Conservation (phyloP, 73 alveolate genomes). For the Tetrahymena malaccensis region DNA sequence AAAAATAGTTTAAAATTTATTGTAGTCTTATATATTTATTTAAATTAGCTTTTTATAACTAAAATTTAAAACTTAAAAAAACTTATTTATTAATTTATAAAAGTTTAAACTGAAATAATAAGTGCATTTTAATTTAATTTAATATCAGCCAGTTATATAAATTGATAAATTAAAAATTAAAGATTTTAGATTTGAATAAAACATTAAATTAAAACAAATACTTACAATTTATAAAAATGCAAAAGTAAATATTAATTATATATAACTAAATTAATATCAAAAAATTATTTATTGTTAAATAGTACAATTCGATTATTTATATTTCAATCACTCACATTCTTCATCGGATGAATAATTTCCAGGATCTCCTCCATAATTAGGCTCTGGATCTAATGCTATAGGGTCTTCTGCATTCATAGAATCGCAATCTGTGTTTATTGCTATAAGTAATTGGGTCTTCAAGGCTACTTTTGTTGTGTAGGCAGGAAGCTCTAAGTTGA, state of each 20-base stretch:
- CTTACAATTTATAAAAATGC: neutral
- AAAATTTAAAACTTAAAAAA: no score
- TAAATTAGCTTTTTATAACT: no score
- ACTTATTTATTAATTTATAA: no score
- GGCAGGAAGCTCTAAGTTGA: conserved; percentile 91
- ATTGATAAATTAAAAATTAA: no score
- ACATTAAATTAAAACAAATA: neutral
- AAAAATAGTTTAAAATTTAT: no score
- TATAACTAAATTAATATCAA: no score
- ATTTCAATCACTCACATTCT: neutral
- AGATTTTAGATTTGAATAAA: neutral
- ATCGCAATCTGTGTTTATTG: conserved; percentile 84
- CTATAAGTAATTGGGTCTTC: conserved; percentile 73
- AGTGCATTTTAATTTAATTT: no score
- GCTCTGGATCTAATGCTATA: conserved; percentile 25
- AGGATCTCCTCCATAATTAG: conserved; percentile 16
- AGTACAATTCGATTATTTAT: neutral
- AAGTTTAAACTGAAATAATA: no score
- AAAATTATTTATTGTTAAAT: neutral
- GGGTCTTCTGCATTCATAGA: conserved; percentile 90
- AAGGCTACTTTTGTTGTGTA: conserved; percentile 77
- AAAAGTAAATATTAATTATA: neutral
- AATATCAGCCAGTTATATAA: no score
- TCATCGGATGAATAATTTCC: neutral
- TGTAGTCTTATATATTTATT: no score